Evolutionary conservation across 2,329 filamentous ascomycete species (phyloP).

Genomic region (Claviceps maximensis): DNA sequence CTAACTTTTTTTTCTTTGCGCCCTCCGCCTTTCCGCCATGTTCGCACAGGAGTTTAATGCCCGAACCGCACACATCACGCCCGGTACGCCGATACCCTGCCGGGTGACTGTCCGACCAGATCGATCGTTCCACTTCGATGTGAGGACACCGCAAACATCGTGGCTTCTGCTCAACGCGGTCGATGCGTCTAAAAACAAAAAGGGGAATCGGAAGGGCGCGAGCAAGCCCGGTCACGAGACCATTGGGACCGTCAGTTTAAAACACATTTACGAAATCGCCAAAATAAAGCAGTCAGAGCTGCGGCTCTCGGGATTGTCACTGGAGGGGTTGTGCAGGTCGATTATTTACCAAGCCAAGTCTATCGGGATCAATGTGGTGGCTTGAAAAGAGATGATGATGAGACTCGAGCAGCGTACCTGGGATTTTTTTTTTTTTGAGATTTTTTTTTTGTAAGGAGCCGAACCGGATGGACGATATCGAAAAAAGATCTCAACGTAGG

Average conservation of each 20-base stretch:
- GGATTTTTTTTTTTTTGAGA: too few relatives aligned
- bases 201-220: constrained; percentile 68
- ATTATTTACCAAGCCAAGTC: constrained; percentile 65
- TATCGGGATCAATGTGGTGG: constrained; percentile 58
- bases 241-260: constrained; percentile 77
- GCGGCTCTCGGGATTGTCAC: constrained; percentile 55
- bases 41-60: constrained; percentile 81
- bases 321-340: constrained; percentile 60
- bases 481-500: background rate
- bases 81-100: constrained; percentile 78
- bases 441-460: background rate
- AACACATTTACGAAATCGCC: constrained; percentile 96
- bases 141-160: constrained; percentile 89
- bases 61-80: constrained; percentile 68
- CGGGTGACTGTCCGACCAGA: constrained; percentile 87
- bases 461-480: background rate
- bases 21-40: background rate
- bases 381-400: constrained; percentile 26
- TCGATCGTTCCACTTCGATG: constrained; percentile 81
- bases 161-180: constrained; percentile 79
- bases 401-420: background rate
- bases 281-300: constrained; percentile 82
- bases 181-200: constrained; percentile 55
- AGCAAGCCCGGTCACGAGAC: constrained; percentile 60
- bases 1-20: background rate